Conservation (phyloP, 2,329 filamentous ascomycete genomes). For the Aspergillus persii region DNA sequence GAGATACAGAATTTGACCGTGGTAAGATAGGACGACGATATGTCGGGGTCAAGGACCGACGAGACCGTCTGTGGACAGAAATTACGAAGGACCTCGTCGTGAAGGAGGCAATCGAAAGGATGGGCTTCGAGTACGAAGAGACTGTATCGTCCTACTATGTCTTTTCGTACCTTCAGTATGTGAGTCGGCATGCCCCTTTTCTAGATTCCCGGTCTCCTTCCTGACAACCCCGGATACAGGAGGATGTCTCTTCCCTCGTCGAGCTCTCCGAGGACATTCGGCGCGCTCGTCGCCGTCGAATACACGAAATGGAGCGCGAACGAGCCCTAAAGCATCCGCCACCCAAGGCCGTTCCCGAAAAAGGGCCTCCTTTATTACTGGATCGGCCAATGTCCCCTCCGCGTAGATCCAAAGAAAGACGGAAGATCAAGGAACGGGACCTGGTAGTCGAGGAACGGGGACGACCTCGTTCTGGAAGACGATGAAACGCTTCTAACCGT, state of each 20-base stretch:
- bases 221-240: slow-evolving; percentile 50
- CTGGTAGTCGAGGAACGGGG: slow-evolving; percentile 22
- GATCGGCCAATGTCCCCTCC: slow-evolving; percentile 21
- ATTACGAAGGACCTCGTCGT: slow-evolving; percentile 90
- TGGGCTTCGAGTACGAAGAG: slow-evolving; percentile 88
- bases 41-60: slow-evolving; percentile 34
- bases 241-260: slow-evolving; percentile 81
- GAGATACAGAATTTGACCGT: slow-evolving; percentile 50
- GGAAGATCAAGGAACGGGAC: slow-evolving; percentile 27
- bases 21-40: slow-evolving; percentile 47
- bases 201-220: not conserved
- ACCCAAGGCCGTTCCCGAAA: slow-evolving; percentile 13
- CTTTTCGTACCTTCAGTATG: slow-evolving; percentile 83
- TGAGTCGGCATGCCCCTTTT: slow-evolving; percentile 51
- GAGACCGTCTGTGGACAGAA: slow-evolving; percentile 84
- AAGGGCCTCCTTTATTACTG: slow-evolving; percentile 15
- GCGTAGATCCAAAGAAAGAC: slow-evolving; percentile 17
- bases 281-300: slow-evolving; percentile 57
- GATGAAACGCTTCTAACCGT: slow-evolving; percentile 8
- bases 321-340: slow-evolving; percentile 27
- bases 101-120: slow-evolving; percentile 78
- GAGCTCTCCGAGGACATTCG: slow-evolving; percentile 81
- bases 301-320: slow-evolving; percentile 57
- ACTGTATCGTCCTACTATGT: slow-evolving; percentile 88
- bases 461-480: slow-evolving; percentile 11